These are phyloP conservation scores for Leccinum angustisporum DNA, from an alignment of 1,284 basidiomycete genomes.

Conservation along the genomic window DNA sequence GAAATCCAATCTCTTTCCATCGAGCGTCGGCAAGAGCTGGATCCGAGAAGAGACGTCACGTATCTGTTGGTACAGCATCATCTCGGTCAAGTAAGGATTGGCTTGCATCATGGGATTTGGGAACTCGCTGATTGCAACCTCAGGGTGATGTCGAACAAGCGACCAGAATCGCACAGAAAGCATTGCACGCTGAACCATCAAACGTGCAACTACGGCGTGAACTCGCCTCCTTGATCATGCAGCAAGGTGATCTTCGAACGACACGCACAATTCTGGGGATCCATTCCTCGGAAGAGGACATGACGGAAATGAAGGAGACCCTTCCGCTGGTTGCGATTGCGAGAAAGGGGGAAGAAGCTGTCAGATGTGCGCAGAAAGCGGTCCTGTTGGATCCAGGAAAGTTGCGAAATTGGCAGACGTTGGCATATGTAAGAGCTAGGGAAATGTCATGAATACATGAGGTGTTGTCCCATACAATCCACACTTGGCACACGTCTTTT, in stretches of 20 bases:
- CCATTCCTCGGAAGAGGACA: constrained; percentile 28
- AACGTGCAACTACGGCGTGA: constrained; percentile 46
- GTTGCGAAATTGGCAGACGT: constrained; percentile 53
- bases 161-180: constrained; percentile 53
- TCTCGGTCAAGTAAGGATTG: constrained; percentile 56
- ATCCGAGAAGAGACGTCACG: constrained; percentile 64
- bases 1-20: constrained; percentile 73
- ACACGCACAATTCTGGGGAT: constrained; percentile 42
- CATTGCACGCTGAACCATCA: constrained; percentile 56
- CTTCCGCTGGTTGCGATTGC: constrained; percentile 47
- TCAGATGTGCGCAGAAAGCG: constrained; percentile 58
- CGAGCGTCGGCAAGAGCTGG: constrained; percentile 60
- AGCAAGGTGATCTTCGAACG: constrained; percentile 41
- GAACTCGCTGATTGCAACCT: neutral
- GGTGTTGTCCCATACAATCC: neutral
- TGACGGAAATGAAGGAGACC: constrained; percentile 37
- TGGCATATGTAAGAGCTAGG: constrained; percentile 52
- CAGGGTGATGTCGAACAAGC: constrained; percentile 55
- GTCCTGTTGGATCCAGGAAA: constrained; percentile 70
- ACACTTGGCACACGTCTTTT: neutral
- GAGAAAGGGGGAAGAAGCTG: constrained; percentile 36
- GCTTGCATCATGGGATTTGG: neutral
- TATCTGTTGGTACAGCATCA: constrained; percentile 68
- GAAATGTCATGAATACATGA: constrained; percentile 24
- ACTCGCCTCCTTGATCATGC: constrained; percentile 55